These are phyloP conservation scores for Ceratopteris richardii DNA, from an alignment of 75 land plant species.

Conservation along the genomic window DNA sequence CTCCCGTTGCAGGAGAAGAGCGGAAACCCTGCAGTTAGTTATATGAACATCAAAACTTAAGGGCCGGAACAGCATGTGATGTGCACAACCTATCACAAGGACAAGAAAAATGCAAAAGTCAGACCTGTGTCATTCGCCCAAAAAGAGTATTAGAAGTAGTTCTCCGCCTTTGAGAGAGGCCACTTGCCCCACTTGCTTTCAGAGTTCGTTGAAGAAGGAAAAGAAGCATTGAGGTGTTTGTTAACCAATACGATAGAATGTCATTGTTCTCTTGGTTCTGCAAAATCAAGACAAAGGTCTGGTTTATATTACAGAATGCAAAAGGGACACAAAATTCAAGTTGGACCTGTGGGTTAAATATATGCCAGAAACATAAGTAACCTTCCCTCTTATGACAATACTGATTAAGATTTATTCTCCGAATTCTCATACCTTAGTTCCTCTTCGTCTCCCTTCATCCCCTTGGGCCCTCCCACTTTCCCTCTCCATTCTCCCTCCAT, in stretches of 20 bases:
- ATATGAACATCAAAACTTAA: not conserved
- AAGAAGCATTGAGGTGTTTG: slow-evolving; percentile 70
- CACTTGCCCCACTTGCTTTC: slow-evolving; percentile 55
- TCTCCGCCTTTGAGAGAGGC: slow-evolving; percentile 36
- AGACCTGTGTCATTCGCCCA: slow-evolving; percentile 84
- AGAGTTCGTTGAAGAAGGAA: slow-evolving; percentile 77
- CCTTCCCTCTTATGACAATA: too few relatives aligned
- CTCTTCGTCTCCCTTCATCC: too few relatives aligned
- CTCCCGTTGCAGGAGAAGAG: slow-evolving; percentile 67
- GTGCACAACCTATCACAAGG: too few relatives aligned
- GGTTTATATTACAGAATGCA: not conserved
- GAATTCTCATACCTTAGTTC: too few relatives aligned
- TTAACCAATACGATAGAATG: slow-evolving; percentile 78
- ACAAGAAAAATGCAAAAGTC: too few relatives aligned
- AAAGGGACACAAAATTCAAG: too few relatives aligned
- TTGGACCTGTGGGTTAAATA: too few relatives aligned
- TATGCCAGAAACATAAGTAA: too few relatives aligned
- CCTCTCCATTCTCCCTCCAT: too few relatives aligned
- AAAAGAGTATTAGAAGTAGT: slow-evolving; percentile 46
- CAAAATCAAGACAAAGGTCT: not conserved
- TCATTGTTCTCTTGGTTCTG: slow-evolving; percentile 59
- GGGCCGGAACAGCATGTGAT: too few relatives aligned
- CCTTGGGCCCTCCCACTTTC: too few relatives aligned
- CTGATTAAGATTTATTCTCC: too few relatives aligned
- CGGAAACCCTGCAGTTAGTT: slow-evolving; percentile 93